Base-by-base conservation (phyloP, 2,329 filamentous ascomycete genomes). In the Zopfia rhizophila region DNA sequence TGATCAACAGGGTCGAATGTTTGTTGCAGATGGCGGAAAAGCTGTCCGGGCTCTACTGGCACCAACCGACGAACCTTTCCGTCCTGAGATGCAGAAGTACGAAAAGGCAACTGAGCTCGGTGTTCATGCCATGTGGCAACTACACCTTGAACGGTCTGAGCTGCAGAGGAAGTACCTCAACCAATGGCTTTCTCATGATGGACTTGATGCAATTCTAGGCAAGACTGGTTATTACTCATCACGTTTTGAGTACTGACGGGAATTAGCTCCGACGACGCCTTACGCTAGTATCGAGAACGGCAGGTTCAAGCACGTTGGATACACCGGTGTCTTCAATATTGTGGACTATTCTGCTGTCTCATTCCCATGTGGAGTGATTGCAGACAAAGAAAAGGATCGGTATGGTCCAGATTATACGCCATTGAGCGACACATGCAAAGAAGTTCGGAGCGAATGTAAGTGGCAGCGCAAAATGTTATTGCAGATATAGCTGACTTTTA, bases 21-120 rank as follows among this genome's bases (percentile, higher is more conserved):
- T 81, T 51, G 58, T 78, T 10, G 75, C 77, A 8, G 79, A 82
- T 44, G 79, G 79, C n/a, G 79, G 76, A 1, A 77, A 77, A 45
- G 76, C 73, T 8, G 66, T 80, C 3, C 38, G 63, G 37, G 65
- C 69, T 10, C 66, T 78, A 32, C 65, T 79, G 3, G 65, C 66
- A 10, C 67, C 70, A 0, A 73, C 72, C 0, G 56, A 59, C 5
- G 77, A 79, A 53, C 77, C 77, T 1, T 74, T 73, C 47, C 70
- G 78, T 7, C 77, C 78, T 0, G 78, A 82, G 50, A 79, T 82
- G 77, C 47, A 67, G 14, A 39, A 48, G 2, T 81, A 81, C 47
- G 65, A 66, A 36, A 51, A 72, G 1, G 75, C 78, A 0, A 60
- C 55, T 6, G 78, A 81, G 31, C 46, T 77, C 2, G 76, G 77